Evolutionary conservation across 2,329 filamentous ascomycete species (phyloP).

Genomic region (Diplodia corticola): DNA sequence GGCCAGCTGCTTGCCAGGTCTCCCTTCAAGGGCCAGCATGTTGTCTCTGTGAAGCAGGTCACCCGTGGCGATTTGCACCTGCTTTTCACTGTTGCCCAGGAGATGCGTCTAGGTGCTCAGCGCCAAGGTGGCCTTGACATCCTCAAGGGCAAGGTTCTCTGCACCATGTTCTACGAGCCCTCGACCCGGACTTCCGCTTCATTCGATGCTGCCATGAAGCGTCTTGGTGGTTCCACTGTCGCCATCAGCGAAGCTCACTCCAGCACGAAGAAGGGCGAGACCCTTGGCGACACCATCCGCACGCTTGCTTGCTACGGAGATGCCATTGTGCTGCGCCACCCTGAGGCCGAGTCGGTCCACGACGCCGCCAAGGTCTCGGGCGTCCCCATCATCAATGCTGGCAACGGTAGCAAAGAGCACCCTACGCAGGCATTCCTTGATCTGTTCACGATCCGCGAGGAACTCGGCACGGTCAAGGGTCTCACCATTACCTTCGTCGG

Average conservation of each 20-base stretch:
- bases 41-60: conserved; percentile 91
- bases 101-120: conserved; percentile 95
- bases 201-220: conserved; percentile 98
- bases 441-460: conserved; percentile 97
- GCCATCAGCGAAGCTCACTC: conserved; percentile 80
- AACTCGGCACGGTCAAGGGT: conserved; percentile 91
- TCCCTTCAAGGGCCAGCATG: conserved; percentile 84
- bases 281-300: conserved; percentile 87
- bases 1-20: conserved; percentile 74
- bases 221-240: conserved; percentile 85
- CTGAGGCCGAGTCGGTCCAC: conserved; percentile 75
- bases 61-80: conserved; percentile 83
- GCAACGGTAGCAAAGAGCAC: conserved; percentile 94
- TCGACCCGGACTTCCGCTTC: conserved; percentile 94
- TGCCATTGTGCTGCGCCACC: conserved; percentile 93
- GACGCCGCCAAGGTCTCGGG: conserved; percentile 83
- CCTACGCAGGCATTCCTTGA: conserved; percentile 97
- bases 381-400: conserved; percentile 94
- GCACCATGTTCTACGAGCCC: conserved; percentile 96
- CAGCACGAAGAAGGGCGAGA: conserved; percentile 91
- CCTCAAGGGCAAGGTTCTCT: conserved; percentile 81
- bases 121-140: conserved; percentile 86
- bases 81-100: conserved; percentile 93
- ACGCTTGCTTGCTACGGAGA: conserved; percentile 94
- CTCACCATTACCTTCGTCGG: conserved; percentile 95